Percentiles rank a stretch among this genome's conserved stretches.
phyloP scores from a whole-genome alignment of 257 asterid species.

The Solanum tarapatanum region DNA sequence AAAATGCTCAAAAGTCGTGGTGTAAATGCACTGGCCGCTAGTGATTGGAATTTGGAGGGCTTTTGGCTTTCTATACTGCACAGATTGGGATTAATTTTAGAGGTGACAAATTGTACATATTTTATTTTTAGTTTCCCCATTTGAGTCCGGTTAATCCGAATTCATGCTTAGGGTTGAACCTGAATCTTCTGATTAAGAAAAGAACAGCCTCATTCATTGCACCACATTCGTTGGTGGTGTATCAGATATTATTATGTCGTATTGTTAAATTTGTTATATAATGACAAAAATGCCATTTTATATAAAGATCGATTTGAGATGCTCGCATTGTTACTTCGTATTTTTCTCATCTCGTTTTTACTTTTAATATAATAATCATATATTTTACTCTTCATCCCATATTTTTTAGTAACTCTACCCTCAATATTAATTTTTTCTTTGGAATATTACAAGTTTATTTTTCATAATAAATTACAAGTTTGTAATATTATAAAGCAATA shows the following conservation, averaged over 20 bases:
- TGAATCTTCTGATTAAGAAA: no score
- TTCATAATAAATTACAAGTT: background rate
- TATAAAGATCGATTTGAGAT: background rate
- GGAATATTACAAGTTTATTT: background rate
- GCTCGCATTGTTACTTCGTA: background rate
- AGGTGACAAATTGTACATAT: background rate
- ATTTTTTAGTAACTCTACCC: background rate
- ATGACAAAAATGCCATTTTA: background rate
- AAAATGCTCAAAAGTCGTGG: background rate
- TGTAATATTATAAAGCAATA: no score
- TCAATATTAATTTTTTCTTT: no score
- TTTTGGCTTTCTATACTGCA: background rate
- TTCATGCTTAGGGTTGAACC: no score
- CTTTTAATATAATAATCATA: no score
- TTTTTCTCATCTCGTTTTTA: no score
- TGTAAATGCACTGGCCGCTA: background rate
- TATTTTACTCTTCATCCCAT: no score
- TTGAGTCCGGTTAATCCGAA: background rate
- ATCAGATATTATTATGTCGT: no score
- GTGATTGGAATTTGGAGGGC: background rate
- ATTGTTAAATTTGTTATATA: background rate
- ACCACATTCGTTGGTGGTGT: background rate
- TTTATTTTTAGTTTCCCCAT: no score
- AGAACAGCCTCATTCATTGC: fast-evolving
- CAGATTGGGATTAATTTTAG: background rate